A percentile compares a stretch with the other conserved stretches of the same genome.
Evolutionary conservation across 805 yeast genomes (phyloP).

Genomic region (Ogataea pilisensis): DNA sequence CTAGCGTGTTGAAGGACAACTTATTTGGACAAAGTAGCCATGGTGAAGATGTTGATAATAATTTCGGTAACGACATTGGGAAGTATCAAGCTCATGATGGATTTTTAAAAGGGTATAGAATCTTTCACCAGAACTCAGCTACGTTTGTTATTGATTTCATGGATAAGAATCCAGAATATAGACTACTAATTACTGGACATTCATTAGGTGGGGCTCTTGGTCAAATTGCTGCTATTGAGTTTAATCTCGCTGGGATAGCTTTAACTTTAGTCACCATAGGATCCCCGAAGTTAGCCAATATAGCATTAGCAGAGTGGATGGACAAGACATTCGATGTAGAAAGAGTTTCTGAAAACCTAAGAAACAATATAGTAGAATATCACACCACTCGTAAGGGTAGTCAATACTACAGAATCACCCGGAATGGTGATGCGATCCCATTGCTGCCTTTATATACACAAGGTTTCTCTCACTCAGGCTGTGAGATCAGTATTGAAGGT

Average conservation of each 20-base stretch:
- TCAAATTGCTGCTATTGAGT: constrained; percentile 57
- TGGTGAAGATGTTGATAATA: neutral
- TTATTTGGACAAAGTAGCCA: neutral
- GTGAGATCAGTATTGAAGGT: constrained; percentile 41
- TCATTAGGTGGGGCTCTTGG: constrained; percentile 69
- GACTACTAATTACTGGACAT: constrained; percentile 61
- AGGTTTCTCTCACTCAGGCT: constrained; percentile 42
- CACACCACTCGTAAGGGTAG: constrained; percentile 8
- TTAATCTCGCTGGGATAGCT: constrained; percentile 46
- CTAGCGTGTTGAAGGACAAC: constrained; percentile 1
- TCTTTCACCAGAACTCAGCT: constrained; percentile 3
- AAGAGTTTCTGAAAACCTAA: neutral
- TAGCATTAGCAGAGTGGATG: constrained; percentile 44
- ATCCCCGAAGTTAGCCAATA: constrained; percentile 62
- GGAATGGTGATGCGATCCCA: constrained; percentile 55
- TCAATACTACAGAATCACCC: constrained; percentile 48
- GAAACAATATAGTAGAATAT: neutral
- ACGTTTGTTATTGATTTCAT: neutral
- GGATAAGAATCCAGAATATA: constrained; percentile 39
- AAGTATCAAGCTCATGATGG: constrained; percentile 6
- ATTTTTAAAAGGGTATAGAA: constrained; percentile 6
- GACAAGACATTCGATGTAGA: constrained; percentile 44
- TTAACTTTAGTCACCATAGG: constrained; percentile 60
- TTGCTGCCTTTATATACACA: constrained; percentile 49
- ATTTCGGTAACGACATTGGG: too few species aligned